Conservation (phyloP, 257 asterid species). For the Capsicum baccatum region DNA sequence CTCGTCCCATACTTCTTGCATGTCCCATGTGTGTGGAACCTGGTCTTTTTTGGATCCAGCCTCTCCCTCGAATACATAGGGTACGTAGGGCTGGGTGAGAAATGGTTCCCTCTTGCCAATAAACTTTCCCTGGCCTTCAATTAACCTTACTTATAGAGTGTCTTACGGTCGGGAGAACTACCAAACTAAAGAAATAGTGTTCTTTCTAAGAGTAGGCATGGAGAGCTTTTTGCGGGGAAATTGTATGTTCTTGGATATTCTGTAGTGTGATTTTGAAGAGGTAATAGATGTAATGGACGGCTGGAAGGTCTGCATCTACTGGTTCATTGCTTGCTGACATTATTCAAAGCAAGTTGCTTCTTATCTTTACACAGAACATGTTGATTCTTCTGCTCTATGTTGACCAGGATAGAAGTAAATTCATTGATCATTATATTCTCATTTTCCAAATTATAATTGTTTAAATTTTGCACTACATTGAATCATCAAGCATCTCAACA, state of each 20-base stretch:
- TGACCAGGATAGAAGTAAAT: not conserved
- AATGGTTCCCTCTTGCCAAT: too few species aligned
- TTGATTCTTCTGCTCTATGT: not conserved
- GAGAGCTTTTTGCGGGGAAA: too few species aligned
- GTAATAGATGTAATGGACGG: not conserved
- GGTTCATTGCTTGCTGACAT: not conserved
- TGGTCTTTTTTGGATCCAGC: too few species aligned
- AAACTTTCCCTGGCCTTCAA: too few species aligned
- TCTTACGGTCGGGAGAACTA: too few species aligned
- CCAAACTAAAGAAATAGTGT: too few species aligned
- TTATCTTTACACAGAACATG: not conserved
- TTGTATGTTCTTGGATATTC: not conserved
- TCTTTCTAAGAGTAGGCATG: too few species aligned
- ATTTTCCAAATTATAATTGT: not conserved
- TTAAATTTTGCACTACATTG: not conserved
- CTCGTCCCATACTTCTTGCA: too few species aligned
- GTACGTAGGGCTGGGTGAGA: too few species aligned
- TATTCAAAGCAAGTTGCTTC: not conserved
- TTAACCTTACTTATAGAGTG: too few species aligned
- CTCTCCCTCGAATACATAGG: too few species aligned
- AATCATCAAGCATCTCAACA: constrained; percentile 5
- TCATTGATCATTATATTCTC: not conserved
- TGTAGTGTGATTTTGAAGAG: not conserved
- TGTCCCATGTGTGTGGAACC: too few species aligned
- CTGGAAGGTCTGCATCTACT: not conserved